These are phyloP conservation scores for Myxozyma melibiosi DNA, from an alignment of 805 yeast genomes.

Conservation along the genomic window DNA sequence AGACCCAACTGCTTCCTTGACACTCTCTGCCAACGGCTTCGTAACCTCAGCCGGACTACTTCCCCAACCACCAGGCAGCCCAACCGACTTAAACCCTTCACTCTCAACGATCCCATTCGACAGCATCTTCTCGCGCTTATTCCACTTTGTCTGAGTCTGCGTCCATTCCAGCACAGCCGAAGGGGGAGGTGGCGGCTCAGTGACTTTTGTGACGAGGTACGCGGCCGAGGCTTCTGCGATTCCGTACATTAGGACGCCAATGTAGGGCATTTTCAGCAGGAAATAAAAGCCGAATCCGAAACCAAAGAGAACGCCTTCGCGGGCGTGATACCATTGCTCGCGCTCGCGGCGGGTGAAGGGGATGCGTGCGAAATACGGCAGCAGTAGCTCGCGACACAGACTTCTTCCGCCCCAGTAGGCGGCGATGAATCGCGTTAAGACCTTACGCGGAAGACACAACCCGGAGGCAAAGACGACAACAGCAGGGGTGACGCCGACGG, in stretches of 20 bases:
- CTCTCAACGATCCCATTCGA: constrained; percentile 10
- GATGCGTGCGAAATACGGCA: constrained; percentile 54
- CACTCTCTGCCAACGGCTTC: not conserved
- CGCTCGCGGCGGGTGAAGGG: constrained; percentile 46
- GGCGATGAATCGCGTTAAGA: constrained; percentile 46
- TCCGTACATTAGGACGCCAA: constrained; percentile 54
- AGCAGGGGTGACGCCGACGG: constrained; percentile 53
- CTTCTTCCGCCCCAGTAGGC: constrained; percentile 53
- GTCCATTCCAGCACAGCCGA: constrained; percentile 21
- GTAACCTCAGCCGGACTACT: not conserved
- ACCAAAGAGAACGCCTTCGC: constrained; percentile 60
- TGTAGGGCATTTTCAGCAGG: constrained; percentile 49
- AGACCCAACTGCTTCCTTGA: not conserved
- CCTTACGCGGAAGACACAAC: constrained; percentile 44
- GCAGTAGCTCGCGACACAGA: constrained; percentile 51
- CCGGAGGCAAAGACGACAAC: constrained; percentile 43
- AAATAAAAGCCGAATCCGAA: constrained; percentile 54
- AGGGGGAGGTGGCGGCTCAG: constrained; percentile 30
- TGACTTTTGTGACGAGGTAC: constrained; percentile 54
- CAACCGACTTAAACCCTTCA: constrained; percentile 17
- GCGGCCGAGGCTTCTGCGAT: constrained; percentile 59
- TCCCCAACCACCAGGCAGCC: constrained; percentile 15
- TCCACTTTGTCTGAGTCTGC: constrained; percentile 25
- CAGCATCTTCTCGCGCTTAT: constrained; percentile 17
- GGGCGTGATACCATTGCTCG: constrained; percentile 53